Evolutionary conservation across 768 basidiomycete species (phyloP).

Genomic region (Boletus coccyginus): DNA sequence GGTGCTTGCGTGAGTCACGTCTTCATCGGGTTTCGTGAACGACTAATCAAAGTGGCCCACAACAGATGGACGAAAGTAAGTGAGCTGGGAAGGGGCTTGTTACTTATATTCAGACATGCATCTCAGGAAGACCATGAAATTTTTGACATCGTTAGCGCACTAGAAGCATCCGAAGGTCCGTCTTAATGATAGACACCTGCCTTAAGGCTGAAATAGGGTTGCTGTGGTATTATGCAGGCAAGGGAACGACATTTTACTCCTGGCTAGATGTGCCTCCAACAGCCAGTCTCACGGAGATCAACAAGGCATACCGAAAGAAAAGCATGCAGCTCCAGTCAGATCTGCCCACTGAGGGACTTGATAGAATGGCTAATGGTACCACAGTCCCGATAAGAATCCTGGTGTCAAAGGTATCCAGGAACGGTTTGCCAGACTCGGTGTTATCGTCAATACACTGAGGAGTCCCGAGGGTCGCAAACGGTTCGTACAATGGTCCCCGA

Average conservation of each 20-base stretch:
- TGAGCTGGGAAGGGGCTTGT: background rate
- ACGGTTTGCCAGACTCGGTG: conserved; percentile 88
- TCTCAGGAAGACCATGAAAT: conserved; percentile 91
- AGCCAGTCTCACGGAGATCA: conserved; percentile 74
- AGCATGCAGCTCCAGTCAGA: conserved; percentile 88
- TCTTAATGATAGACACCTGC: conserved; percentile 1
- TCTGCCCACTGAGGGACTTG: background rate
- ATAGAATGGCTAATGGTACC: conserved; percentile 1
- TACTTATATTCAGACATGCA: conserved; percentile 3
- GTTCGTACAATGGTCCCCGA: conserved; percentile 38
- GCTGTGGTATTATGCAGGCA: conserved; percentile 44
- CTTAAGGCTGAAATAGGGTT: conserved; percentile 1
- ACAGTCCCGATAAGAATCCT: conserved; percentile 94
- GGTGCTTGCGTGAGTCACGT: conserved; percentile 55
- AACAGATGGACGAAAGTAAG: conserved; percentile 70
- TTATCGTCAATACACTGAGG: conserved; percentile 79
- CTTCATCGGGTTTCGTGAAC: background rate
- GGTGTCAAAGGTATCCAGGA: conserved; percentile 79
- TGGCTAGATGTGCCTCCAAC: conserved; percentile 80
- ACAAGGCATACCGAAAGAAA: conserved; percentile 88
- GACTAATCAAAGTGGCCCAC: conserved; percentile 3
- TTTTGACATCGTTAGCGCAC: conserved; percentile 83
- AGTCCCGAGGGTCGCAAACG: conserved; percentile 73
- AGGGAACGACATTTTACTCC: conserved; percentile 94
- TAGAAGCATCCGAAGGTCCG: conserved; percentile 78